Conservation (phyloP, 2,329 filamentous ascomycete genomes). For the Cladophialophora psammophila region DNA sequence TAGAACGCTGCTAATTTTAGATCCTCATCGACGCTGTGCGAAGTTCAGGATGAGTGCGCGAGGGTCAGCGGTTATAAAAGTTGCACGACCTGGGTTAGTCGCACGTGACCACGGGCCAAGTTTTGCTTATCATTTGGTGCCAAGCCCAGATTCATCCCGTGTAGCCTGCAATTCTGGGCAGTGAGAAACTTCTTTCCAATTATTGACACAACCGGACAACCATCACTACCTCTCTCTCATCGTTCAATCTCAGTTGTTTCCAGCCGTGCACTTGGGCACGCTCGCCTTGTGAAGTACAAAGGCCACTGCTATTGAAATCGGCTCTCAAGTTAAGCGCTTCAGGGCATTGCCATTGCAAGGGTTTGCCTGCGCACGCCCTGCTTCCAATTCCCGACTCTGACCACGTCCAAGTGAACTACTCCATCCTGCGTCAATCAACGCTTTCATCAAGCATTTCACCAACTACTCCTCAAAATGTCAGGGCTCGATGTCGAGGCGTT, state of each 20-base stretch:
- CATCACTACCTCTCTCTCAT: neutral
- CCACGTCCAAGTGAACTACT: slow-evolving; percentile 36
- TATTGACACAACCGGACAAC: neutral
- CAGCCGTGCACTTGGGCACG: neutral
- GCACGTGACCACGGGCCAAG: neutral
- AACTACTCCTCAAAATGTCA: slow-evolving; percentile 61
- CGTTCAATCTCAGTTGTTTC: neutral
- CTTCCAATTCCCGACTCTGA: slow-evolving; percentile 34
- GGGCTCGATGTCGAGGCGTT: slow-evolving; percentile 86
- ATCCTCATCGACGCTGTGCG: neutral
- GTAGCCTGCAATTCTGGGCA: neutral
- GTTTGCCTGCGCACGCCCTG: slow-evolving; percentile 36
- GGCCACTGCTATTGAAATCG: neutral
- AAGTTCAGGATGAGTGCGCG: neutral
- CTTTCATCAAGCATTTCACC: slow-evolving; percentile 24
- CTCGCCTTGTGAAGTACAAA: neutral
- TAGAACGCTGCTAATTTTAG: neutral
- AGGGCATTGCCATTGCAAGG: slow-evolving; percentile 32
- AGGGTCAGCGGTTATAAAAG: neutral
- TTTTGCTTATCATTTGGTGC: neutral
- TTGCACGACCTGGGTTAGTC: neutral
- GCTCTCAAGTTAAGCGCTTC: neutral
- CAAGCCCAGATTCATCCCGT: neutral
- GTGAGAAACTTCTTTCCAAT: neutral
- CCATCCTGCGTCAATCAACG: slow-evolving; percentile 18